Conservation (phyloP, 164 flowering plant species). For the Chimonanthus salicifolius region DNA sequence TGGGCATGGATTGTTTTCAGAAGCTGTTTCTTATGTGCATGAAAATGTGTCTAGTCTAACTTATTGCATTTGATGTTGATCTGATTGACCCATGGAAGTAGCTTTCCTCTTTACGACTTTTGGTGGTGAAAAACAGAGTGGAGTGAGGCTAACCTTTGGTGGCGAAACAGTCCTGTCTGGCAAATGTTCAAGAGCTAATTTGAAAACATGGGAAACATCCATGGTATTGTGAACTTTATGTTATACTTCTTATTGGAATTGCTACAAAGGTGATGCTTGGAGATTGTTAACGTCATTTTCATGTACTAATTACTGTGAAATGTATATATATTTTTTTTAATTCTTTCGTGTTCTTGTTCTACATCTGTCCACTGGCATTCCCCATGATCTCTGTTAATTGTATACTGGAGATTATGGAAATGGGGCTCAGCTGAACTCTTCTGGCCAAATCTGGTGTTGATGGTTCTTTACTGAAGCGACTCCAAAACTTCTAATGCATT, state of each 20-base stretch:
- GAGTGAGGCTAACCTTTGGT: background rate
- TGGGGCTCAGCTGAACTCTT: no score
- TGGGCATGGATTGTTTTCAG: slow-evolving; percentile 2
- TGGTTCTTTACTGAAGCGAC: no score
- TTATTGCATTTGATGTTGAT: background rate
- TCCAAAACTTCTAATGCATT: no score
- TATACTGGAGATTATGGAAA: background rate
- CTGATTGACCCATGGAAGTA: background rate
- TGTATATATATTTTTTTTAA: background rate
- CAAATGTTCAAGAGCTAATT: slow-evolving; percentile 9
- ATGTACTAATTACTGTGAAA: background rate
- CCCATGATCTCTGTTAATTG: background rate
- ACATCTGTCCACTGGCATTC: background rate
- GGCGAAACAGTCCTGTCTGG: background rate
- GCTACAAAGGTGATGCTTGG: background rate
- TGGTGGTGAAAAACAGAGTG: background rate
- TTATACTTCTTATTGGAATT: slow-evolving; percentile 3
- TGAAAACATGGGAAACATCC: slow-evolving; percentile 8
- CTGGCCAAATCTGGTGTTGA: no score
- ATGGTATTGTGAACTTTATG: slow-evolving; percentile 5
- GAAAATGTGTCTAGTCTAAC: background rate
- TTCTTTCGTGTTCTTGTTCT: background rate
- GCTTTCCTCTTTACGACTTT: background rate
- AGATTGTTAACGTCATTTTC: background rate
- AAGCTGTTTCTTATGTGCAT: background rate